These are phyloP conservation scores for Metarhizium album DNA, from an alignment of 2,329 filamentous ascomycete species.

Conservation along the genomic window DNA sequence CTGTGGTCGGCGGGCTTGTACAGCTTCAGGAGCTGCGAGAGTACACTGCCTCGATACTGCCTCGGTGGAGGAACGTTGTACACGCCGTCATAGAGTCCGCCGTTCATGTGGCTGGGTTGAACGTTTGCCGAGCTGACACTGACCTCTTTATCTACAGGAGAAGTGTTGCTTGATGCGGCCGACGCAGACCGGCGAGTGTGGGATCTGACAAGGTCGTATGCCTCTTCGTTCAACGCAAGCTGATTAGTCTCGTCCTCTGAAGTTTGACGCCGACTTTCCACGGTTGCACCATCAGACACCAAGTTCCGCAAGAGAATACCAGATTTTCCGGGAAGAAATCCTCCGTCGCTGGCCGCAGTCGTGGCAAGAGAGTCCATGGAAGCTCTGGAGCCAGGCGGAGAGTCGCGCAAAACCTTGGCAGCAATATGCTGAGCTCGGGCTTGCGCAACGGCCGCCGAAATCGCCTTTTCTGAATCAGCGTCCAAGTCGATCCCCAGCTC, in stretches of 20 bases:
- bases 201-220: slow-evolving; percentile 31
- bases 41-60: slow-evolving; percentile 33
- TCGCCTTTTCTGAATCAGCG: slow-evolving; percentile 15
- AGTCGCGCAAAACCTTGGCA: slow-evolving; percentile 26
- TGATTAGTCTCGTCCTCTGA: slow-evolving; percentile 1
- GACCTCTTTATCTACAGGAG: slow-evolving; percentile 7
- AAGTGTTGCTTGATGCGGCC: slow-evolving; percentile 5
- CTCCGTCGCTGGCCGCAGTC: slow-evolving; percentile 17
- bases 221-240: slow-evolving; percentile 19
- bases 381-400: slow-evolving; percentile 23
- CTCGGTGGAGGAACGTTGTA: slow-evolving; percentile 29
- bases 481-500: slow-evolving; percentile 18
- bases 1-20: slow-evolving; percentile 28
- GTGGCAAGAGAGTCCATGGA: slow-evolving; percentile 28
- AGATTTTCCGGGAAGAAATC: slow-evolving; percentile 12
- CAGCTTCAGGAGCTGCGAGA: slow-evolving; percentile 35
- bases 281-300: neutral
- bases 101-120: slow-evolving; percentile 23
- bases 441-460: slow-evolving; percentile 30
- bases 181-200: slow-evolving; percentile 23
- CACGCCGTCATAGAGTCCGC: slow-evolving; percentile 29
- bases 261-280: slow-evolving; percentile 1
- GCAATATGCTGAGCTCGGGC: slow-evolving; percentile 32
- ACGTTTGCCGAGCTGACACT: slow-evolving; percentile 8
- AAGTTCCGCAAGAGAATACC: slow-evolving; percentile 24